These are phyloP conservation scores for Ophidiomyces ophidiicola DNA, from an alignment of 2,329 filamentous ascomycete species.

Conservation along the genomic window DNA sequence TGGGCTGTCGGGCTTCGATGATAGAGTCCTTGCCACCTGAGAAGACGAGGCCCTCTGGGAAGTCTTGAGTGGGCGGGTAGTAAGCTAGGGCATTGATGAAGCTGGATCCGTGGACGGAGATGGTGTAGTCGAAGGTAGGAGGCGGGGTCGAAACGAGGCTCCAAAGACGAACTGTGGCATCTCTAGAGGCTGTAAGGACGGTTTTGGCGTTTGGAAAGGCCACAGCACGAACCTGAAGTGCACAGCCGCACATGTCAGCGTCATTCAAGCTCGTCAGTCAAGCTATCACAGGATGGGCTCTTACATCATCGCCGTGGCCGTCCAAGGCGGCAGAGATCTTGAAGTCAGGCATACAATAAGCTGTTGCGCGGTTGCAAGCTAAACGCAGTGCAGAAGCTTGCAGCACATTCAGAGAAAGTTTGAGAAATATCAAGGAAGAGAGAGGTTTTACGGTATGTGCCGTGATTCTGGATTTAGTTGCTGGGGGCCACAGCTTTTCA, in stretches of 20 bases:
- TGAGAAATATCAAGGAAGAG: not conserved
- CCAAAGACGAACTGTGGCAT: conserved; percentile 84
- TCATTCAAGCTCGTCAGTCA: not conserved
- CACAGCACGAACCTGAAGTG: conserved; percentile 69
- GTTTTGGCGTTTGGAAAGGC: conserved; percentile 60
- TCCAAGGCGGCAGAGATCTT: conserved; percentile 83
- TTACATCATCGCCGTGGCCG: conserved; percentile 88
- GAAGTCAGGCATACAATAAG: conserved; percentile 58
- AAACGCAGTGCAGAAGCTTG: not conserved
- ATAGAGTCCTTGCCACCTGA: conserved; percentile 86
- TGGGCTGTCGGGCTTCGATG: conserved; percentile 73
- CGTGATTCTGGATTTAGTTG: not conserved
- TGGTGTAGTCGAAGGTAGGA: conserved; percentile 61
- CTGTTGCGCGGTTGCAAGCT: not conserved
- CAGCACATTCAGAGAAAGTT: not conserved
- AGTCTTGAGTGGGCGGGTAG: conserved; percentile 53
- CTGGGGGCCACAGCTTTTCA: too few relatives aligned
- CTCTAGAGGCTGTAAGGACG: conserved; percentile 76
- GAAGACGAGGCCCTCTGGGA: conserved; percentile 67
- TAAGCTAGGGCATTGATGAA: conserved; percentile 83
- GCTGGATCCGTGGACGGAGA: conserved; percentile 65
- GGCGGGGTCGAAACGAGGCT: conserved; percentile 53
- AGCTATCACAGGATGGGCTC: conserved; percentile 21
- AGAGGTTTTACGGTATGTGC: not conserved
- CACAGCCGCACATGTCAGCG: conserved; percentile 1